Conservation (phyloP, 1,284 basidiomycete species). For the Ceratobasidium sp. region DNA sequence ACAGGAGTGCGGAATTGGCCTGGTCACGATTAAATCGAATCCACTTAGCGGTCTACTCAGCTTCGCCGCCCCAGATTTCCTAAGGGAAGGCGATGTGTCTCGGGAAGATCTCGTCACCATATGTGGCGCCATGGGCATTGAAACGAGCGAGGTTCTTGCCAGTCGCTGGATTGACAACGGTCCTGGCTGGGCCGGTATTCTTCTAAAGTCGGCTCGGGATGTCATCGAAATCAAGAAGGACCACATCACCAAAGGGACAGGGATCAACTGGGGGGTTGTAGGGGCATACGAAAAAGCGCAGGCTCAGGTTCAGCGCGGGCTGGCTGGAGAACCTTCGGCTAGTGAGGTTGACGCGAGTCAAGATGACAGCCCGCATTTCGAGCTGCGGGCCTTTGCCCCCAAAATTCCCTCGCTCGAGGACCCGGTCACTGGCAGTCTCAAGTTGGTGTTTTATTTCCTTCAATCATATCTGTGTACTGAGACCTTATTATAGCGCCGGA, state of each 20-base stretch:
- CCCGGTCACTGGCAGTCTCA: slow-evolving; percentile 37
- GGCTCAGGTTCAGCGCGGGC: slow-evolving; percentile 2
- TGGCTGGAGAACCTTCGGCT: background rate
- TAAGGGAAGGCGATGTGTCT: slow-evolving; percentile 26
- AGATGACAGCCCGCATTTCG: slow-evolving; percentile 27
- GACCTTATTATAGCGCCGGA: slow-evolving; percentile 15
- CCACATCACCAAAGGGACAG: background rate
- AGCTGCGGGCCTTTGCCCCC: slow-evolving; percentile 32
- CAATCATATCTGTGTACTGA: background rate
- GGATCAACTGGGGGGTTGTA: slow-evolving; percentile 28
- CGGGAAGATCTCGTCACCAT: background rate
- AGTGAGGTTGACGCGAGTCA: background rate
- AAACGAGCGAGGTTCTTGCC: slow-evolving; percentile 6
- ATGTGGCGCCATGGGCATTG: slow-evolving; percentile 29
- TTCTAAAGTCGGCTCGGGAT: slow-evolving; percentile 32
- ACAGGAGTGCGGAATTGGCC: slow-evolving; percentile 37
- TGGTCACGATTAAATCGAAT: slow-evolving; percentile 22
- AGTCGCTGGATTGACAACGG: slow-evolving; percentile 40
- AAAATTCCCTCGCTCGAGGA: slow-evolving; percentile 18
- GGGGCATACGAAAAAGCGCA: slow-evolving; percentile 32
- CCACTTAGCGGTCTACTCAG: slow-evolving; percentile 11
- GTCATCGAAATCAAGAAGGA: slow-evolving; percentile 29
- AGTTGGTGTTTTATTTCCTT: background rate
- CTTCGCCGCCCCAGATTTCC: slow-evolving; percentile 31
- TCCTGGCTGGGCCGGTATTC: slow-evolving; percentile 31